Percentiles rank a stretch among this genome's conserved stretches.
Conservation (phyloP, 2,329 filamentous ascomycete genomes). For the Tolypocladium endophyticum region DNA sequence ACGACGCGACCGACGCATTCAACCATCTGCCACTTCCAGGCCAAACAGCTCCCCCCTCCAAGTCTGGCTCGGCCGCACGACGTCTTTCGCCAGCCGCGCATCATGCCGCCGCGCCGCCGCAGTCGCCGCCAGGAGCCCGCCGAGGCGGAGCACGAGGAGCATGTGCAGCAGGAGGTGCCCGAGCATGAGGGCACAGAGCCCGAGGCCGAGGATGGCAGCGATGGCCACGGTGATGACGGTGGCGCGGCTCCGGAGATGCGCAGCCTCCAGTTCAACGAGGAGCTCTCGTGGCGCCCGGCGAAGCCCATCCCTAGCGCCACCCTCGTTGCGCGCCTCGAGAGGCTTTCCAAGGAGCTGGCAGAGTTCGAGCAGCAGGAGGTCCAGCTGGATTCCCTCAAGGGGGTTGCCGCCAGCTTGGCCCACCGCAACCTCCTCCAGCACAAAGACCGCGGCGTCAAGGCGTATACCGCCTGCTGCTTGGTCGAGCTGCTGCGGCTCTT, state of each 20-base stretch:
- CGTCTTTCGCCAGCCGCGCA: slow-evolving; percentile 9
- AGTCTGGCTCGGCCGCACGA: slow-evolving; percentile 1
- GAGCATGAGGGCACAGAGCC: slow-evolving; percentile 5
- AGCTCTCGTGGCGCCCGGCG: slow-evolving; percentile 83
- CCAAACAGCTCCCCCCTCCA: neutral
- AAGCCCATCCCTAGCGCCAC: slow-evolving; percentile 78
- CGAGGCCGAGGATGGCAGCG: neutral
- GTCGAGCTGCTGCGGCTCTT: slow-evolving; percentile 89
- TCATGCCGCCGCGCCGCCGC: slow-evolving; percentile 27
- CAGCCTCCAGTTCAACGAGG: slow-evolving; percentile 68
- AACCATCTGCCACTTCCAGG: neutral
- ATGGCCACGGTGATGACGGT: neutral
- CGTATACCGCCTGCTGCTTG: slow-evolving; percentile 78
- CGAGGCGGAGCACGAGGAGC: slow-evolving; percentile 17
- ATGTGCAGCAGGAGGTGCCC: slow-evolving; percentile 5
- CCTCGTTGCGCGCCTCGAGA: slow-evolving; percentile 70
- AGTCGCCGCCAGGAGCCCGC: slow-evolving; percentile 19
- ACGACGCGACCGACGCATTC: slow-evolving; percentile 7
- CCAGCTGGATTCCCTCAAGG: slow-evolving; percentile 70
- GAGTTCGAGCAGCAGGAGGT: slow-evolving; percentile 81
- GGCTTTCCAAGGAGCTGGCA: slow-evolving; percentile 70
- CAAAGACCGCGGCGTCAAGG: slow-evolving; percentile 87
- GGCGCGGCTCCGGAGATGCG: slow-evolving; percentile 14
- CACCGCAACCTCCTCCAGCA: slow-evolving; percentile 75
- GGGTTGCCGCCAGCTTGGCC: slow-evolving; percentile 76